Evolutionary conservation across 2,329 filamentous ascomycete species (phyloP).

Genomic region (Cladorrhinum sp.): DNA sequence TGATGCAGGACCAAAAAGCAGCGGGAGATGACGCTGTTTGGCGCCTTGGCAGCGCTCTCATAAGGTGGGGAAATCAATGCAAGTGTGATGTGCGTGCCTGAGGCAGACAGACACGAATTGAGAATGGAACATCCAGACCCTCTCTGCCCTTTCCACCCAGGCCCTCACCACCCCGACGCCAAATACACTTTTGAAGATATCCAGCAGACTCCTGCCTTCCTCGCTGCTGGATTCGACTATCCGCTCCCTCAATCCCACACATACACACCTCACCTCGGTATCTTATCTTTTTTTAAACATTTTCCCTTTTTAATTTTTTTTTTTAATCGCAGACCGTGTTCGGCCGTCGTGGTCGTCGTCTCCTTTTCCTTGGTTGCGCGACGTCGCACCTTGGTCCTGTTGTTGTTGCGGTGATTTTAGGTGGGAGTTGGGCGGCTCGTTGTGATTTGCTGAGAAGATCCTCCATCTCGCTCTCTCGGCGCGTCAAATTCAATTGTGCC

Average conservation of each 20-base stretch:
- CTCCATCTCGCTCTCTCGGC: not conserved
- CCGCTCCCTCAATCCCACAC: constrained; percentile 6
- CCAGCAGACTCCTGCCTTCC: constrained; percentile 24
- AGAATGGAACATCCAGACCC: constrained; percentile 4
- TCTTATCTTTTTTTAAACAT: constrained; percentile 13
- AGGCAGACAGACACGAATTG: constrained; percentile 10
- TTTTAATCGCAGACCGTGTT: not conserved
- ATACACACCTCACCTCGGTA: constrained; percentile 12
- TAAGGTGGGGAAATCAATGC: constrained; percentile 10
- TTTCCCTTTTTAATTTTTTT: constrained; percentile 13
- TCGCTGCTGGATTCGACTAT: constrained; percentile 25
- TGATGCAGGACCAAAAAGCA: constrained; percentile 8
- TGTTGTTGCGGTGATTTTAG: not conserved
- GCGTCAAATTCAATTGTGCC: constrained; percentile 5
- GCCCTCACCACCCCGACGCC: not conserved
- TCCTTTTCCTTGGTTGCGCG: constrained; percentile 2
- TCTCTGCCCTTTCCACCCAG: not conserved
- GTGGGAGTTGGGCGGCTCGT: not conserved
- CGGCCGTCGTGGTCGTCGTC: not conserved
- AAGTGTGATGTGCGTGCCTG: constrained; percentile 6
- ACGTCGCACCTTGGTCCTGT: constrained; percentile 2
- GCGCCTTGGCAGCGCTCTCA: constrained; percentile 11
- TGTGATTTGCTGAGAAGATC: constrained; percentile 5
- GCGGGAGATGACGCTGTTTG: constrained; percentile 7
- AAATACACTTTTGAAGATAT: constrained; percentile 11